Evolutionary conservation across 768 basidiomycete species (phyloP).

Genomic region (Russula sp.): DNA sequence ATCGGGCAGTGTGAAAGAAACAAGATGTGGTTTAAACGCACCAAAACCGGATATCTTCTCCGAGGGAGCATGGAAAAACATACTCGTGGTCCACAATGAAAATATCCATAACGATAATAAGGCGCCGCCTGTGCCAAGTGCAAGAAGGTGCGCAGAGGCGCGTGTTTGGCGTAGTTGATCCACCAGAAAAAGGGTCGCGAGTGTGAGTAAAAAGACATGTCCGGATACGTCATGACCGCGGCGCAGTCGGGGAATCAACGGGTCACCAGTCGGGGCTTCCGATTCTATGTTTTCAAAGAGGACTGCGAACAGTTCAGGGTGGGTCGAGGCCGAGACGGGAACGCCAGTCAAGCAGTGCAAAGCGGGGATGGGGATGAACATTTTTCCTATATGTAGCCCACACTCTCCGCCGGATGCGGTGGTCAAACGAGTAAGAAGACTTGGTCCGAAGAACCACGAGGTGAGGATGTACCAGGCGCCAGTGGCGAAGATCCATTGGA

Average conservation of each 20-base stretch:
- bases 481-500: conserved; percentile 53
- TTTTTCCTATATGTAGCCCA: conserved; percentile 43
- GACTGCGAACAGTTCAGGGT: conserved; percentile 54
- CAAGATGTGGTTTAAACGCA: conserved; percentile 35
- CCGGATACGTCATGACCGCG: conserved; percentile 92
- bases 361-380: conserved; percentile 42
- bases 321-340: conserved; percentile 48
- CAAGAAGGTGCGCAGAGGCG: conserved; percentile 39
- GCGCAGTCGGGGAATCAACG: conserved; percentile 53
- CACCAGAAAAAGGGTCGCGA: conserved; percentile 69
- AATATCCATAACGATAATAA: conserved; percentile 63
- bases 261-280: conserved; percentile 18
- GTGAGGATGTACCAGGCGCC: conserved; percentile 69
- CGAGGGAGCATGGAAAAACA: conserved; percentile 85
- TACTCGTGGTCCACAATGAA: conserved; percentile 69
- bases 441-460: conserved; percentile 83
- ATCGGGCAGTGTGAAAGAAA: background rate
- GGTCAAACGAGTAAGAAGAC: conserved; percentile 60
- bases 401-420: conserved; percentile 70
- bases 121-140: conserved; percentile 38
- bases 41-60: conserved; percentile 86
- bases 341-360: conserved; percentile 49
- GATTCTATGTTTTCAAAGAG: conserved; percentile 30
- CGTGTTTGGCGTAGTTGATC: conserved; percentile 58
- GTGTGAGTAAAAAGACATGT: conserved; percentile 83